These are phyloP conservation scores for Tillandsia fasciculata DNA, from an alignment of 176 grass and related monocot species.

Conservation along the genomic window DNA sequence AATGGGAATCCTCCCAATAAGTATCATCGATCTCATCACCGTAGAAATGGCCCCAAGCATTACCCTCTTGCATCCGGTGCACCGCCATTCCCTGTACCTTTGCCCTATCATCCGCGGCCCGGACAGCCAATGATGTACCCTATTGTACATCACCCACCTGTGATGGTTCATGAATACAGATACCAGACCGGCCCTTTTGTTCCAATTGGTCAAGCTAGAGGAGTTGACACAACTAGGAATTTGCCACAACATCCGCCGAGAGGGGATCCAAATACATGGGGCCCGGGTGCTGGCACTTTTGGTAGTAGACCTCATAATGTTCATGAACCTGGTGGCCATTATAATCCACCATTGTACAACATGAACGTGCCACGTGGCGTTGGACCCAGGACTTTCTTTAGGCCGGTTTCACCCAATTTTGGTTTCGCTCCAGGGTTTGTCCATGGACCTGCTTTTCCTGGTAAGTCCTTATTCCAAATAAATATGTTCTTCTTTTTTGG, in stretches of 20 bases:
- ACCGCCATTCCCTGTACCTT: conserved; percentile 35
- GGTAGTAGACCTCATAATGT: conserved; percentile 18
- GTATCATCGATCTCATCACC: conserved; percentile 22
- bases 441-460: conserved; percentile 32
- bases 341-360: conserved; percentile 27
- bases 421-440: conserved; percentile 28
- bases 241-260: conserved; percentile 20
- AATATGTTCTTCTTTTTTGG: not conserved
- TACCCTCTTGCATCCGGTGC: conserved; percentile 21
- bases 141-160: conserved; percentile 21
- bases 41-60: conserved; percentile 25
- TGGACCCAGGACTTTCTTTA: conserved; percentile 29
- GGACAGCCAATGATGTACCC: conserved; percentile 32
- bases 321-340: conserved; percentile 13
- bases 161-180: conserved; percentile 33
- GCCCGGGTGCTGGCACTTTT: conserved; percentile 9
- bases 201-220: conserved; percentile 13
- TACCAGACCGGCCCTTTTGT: conserved; percentile 21
- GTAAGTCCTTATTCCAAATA: conserved; percentile 12
- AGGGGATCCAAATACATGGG: conserved; percentile 27
- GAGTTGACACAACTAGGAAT: conserved; percentile 16
- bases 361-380: conserved; percentile 29
- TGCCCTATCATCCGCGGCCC: conserved; percentile 15
- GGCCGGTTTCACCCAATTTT: conserved; percentile 26
- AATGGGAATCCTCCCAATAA: conserved; percentile 27